Evolutionary conservation across 2,329 filamentous ascomycete genomes (phyloP), one percentile per base, ranked within the genome.

Genomic region (Epichloe gansuensis): DNA sequence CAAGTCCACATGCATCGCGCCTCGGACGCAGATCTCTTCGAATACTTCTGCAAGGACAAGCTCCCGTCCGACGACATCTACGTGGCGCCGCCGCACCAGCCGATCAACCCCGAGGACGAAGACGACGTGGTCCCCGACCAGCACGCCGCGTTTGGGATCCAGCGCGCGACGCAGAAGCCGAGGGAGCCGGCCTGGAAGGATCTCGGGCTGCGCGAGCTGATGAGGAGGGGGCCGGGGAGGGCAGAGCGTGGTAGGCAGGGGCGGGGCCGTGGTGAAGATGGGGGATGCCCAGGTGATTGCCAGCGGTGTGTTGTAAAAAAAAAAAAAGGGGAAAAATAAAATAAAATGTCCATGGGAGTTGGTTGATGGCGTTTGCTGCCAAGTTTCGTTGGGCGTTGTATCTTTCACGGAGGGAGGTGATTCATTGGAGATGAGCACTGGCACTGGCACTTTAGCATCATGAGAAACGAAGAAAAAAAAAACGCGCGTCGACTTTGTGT

Each of bases 41-140:
- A 91, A 65, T 82, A 85, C 66, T 85, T 86, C 63, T 84, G 81
- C 75, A 80, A 79, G 64, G 82, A 85, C 70, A 78, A 76, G 62
- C 77, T 86, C 45, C 82, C 83, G n/a, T 73, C 77, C 56, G 88
- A 93, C 69, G 86, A 91, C 53, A 87, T 93, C 64, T 86, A 87
- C 67, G 85, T 94, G n/a, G 81, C 85, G 37, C 81, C 82, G 7
- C 81, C 88, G 56, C 81, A 90, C 64, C 86, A 89, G 65, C 88
- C 88, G 42, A 76, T 90, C 63, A 91, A 93, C 65, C 88, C 88
- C 0, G 88, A 93, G 67, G 88, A 93, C 65, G 87, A 93, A 69
- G 88, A 93, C 63, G 88, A 93, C 63, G 85, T 93, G 4, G 88
- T 93, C 4, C 88, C 88, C 0, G 87, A 93, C 67, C 88, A 93